These are phyloP conservation scores for Daedaleopsis sinensis DNA, from an alignment of 768 basidiomycete species.

Conservation along the genomic window DNA sequence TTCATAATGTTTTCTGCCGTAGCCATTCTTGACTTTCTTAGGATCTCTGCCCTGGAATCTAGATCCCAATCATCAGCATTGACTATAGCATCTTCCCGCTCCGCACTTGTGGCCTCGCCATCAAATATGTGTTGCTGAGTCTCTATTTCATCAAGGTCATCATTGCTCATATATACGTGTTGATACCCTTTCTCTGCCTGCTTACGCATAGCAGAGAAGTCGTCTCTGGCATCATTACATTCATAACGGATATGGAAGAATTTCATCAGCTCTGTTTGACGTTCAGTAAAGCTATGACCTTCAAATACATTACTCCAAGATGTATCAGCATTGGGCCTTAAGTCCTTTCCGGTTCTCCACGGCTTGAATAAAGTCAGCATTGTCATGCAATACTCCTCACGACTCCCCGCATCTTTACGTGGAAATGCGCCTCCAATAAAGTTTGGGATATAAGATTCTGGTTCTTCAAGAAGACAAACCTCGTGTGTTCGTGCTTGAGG, in stretches of 20 bases:
- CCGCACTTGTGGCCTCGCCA: too few species aligned
- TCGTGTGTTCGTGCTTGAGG: neutral
- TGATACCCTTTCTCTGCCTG: neutral
- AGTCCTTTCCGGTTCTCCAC: conserved; percentile 32
- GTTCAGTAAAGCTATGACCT: neutral
- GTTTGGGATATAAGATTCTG: conserved; percentile 26
- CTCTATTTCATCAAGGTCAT: neutral
- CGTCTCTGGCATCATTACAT: conserved; percentile 11
- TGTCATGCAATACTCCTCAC: conserved; percentile 36
- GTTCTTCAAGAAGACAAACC: neutral
- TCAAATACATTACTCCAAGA: conserved; percentile 6
- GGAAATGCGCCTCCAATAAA: conserved; percentile 34
- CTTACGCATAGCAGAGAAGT: conserved; percentile 1
- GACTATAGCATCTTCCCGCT: too few species aligned
- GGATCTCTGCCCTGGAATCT: too few species aligned
- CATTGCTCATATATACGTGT: neutral
- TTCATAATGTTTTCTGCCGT: too few species aligned
- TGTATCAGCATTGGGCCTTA: conserved; percentile 24
- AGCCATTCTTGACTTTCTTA: too few species aligned
- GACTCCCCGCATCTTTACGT: conserved; percentile 29
- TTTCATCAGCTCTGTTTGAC: conserved; percentile 5
- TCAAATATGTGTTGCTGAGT: neutral
- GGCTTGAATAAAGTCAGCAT: conserved; percentile 41
- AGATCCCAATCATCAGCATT: too few species aligned
- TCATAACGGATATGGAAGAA: conserved; percentile 9